phyloP scores from a whole-genome alignment of 148 eudicot species.

The Silene uniflora region DNA sequence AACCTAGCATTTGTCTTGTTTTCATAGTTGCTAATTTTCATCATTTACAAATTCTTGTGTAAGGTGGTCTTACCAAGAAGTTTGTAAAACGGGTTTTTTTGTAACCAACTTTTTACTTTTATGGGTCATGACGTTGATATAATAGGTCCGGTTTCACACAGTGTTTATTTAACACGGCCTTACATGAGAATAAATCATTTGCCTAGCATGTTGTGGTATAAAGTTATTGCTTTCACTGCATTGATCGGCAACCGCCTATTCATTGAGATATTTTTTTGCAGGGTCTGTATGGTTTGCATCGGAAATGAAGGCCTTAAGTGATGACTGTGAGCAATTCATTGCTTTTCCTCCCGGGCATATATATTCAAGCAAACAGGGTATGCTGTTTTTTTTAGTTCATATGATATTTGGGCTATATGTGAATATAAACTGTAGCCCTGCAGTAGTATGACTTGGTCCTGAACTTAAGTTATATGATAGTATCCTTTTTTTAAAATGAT shows the following conservation, averaged over 20 bases:
- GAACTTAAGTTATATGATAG: not conserved
- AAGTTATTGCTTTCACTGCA: not conserved
- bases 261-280: slow-evolving; percentile 28
- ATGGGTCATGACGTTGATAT: no score
- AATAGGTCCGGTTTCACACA: no score
- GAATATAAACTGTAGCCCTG: not conserved
- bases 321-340: slow-evolving; percentile 88
- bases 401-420: not conserved
- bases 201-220: not conserved
- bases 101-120: no score
- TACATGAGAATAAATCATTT: not conserved
- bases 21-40: no score
- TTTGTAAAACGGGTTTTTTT: no score
- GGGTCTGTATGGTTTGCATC: slow-evolving; percentile 96
- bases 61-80: not conserved
- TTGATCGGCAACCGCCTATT: not conserved
- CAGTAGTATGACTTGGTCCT: not conserved
- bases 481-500: not conserved
- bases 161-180: no score
- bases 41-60: not conserved
- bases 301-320: slow-evolving; percentile 93
- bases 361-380: slow-evolving; percentile 88
- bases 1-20: not conserved
- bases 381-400: slow-evolving; percentile 12
- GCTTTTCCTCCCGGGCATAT: slow-evolving; percentile 81